Evolutionary conservation across 1,139 yeast species (phyloP).

Genomic region (Debaryomyces sp.): DNA sequence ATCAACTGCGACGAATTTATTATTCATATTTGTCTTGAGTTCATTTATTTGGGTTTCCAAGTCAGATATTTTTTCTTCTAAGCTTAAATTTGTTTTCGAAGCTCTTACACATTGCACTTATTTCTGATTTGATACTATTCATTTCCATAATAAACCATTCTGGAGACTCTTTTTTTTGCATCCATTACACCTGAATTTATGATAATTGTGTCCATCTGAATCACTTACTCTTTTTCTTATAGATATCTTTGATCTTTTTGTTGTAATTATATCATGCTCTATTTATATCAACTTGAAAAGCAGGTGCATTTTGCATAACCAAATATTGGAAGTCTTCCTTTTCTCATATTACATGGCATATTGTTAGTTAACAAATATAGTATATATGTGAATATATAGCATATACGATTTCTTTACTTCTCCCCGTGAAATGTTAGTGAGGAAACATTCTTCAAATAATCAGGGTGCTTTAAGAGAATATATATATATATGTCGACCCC

Average conservation of each 20-base stretch:
- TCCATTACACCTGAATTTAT: background rate
- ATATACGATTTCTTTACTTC: too few species aligned
- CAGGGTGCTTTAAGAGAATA: too few species aligned
- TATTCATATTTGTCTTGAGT: background rate
- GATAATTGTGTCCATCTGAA: background rate
- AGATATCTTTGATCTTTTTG: background rate
- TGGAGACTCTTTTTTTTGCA: background rate
- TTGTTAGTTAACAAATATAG: too few species aligned
- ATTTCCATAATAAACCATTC: background rate
- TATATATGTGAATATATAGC: too few species aligned
- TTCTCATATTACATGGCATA: too few species aligned
- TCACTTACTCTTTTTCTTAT: background rate
- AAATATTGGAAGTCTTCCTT: too few species aligned
- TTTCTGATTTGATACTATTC: background rate
- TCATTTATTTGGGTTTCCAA: background rate
- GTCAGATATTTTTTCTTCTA: background rate
- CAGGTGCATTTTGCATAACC: too few species aligned
- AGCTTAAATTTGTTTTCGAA: background rate
- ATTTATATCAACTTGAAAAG: too few species aligned
- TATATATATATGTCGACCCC: too few species aligned
- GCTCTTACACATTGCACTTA: conserved; percentile 16
- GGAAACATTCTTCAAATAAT: too few species aligned
- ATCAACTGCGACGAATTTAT: background rate
- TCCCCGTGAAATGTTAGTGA: too few species aligned
- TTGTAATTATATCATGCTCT: too few species aligned